These are phyloP conservation scores for Eucalyptus camaldulensis DNA, from an alignment of 345 rosid species.

Conservation along the genomic window DNA sequence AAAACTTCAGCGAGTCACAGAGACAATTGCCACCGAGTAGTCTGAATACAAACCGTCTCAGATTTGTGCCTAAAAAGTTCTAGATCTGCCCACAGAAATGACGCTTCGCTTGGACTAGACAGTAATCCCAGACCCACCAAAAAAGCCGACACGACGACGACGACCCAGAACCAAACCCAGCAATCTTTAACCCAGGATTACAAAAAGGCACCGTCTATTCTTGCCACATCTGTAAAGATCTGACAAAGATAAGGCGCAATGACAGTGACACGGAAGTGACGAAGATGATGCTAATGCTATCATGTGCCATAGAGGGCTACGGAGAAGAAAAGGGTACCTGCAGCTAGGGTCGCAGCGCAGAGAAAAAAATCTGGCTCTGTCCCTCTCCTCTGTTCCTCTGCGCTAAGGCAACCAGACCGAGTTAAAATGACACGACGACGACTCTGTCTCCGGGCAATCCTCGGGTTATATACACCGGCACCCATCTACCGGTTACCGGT, in stretches of 20 bases:
- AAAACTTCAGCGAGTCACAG: not conserved
- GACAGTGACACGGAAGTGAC: not conserved
- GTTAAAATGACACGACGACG: not conserved
- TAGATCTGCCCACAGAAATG: not conserved
- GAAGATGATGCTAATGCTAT: not conserved
- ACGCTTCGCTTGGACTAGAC: not conserved
- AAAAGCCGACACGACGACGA: not conserved
- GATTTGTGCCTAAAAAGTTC: not conserved
- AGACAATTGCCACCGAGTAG: not conserved
- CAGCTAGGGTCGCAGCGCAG: not conserved
- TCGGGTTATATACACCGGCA: not conserved
- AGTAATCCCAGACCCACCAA: not conserved
- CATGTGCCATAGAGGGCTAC: not conserved
- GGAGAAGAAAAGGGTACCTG: not conserved
- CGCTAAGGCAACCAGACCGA: not conserved
- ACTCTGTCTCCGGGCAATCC: not conserved
- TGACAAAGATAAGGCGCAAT: not conserved
- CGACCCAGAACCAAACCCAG: not conserved
- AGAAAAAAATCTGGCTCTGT: not conserved
- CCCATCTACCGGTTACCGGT: not conserved
- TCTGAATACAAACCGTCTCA: not conserved
- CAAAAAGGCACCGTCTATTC: not conserved
- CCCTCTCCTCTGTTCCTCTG: not conserved
- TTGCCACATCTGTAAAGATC: not conserved
- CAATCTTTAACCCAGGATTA: not conserved